Evolutionary conservation across 208 protist species (phyloP).

Genomic region (Crithidia fasciculata): DNA sequence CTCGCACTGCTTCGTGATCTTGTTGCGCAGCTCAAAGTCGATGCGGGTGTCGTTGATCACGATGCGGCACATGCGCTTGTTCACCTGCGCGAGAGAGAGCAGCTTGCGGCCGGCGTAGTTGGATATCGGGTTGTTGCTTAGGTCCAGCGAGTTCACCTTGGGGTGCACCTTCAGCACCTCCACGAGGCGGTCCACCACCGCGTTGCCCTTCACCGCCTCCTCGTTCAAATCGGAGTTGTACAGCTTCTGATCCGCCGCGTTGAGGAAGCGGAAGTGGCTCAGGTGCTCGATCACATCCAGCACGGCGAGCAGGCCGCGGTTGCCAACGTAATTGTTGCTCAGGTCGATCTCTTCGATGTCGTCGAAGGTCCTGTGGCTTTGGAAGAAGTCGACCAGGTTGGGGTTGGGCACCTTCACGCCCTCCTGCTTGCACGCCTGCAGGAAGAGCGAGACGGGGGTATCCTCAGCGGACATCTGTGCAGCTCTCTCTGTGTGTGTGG

Average conservation of each 20-base stretch:
- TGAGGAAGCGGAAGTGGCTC: constrained; percentile 82
- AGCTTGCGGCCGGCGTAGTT: constrained; percentile 92
- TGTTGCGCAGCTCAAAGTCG: constrained; percentile 84
- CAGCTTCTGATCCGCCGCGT: constrained; percentile 86
- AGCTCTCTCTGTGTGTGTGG: constrained; percentile 10
- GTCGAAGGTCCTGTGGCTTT: constrained; percentile 56
- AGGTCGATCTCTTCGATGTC: constrained; percentile 88
- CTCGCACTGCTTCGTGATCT: constrained; percentile 84
- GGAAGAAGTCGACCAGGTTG: constrained; percentile 71
- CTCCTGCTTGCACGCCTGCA: constrained; percentile 75
- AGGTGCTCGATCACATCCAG: constrained; percentile 77
- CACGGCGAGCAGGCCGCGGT: constrained; percentile 86
- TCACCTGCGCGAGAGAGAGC: constrained; percentile 80
- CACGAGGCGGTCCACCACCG: constrained; percentile 82
- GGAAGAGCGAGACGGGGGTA: constrained; percentile 64
- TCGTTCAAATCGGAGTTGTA: constrained; percentile 92
- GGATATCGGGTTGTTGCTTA: constrained; percentile 88
- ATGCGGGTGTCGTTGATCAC: constrained; percentile 83
- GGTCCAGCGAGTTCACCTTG: constrained; percentile 74
- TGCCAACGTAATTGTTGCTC: constrained; percentile 86
- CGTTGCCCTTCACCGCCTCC: constrained; percentile 89
- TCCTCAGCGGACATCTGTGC: constrained; percentile 46
- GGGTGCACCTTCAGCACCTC: constrained; percentile 86
- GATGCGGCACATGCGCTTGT: constrained; percentile 80
- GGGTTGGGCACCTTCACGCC: constrained; percentile 88